These are phyloP conservation scores for Hypoxylon sp. DNA, from an alignment of 2,329 filamentous ascomycete species.

Conservation along the genomic window DNA sequence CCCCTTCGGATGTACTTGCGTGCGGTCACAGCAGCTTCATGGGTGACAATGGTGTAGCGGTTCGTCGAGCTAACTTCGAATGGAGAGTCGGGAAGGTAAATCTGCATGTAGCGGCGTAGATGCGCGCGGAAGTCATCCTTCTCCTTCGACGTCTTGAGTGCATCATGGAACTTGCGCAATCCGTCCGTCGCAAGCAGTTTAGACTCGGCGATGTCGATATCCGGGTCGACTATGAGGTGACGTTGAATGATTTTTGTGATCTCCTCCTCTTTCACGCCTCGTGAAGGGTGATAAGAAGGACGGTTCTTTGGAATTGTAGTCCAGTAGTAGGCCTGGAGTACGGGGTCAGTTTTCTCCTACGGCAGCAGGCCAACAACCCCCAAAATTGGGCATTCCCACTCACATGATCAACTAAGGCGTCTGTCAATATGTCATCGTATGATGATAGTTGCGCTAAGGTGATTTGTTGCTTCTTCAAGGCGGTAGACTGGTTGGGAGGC, in stretches of 20 bases:
- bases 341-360: conserved; percentile 44
- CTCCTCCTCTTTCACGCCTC: conserved; percentile 79
- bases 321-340: conserved; percentile 89
- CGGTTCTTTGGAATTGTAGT: conserved; percentile 95
- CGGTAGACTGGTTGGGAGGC: conserved; percentile 56
- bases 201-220: conserved; percentile 78
- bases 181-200: conserved; percentile 80
- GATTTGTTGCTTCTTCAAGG: conserved; percentile 76
- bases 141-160: conserved; percentile 81
- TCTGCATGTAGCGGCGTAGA: conserved; percentile 89
- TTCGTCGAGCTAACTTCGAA: conserved; percentile 95
- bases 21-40: conserved; percentile 90
- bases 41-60: conserved; percentile 90
- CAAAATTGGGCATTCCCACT: conserved; percentile 56
- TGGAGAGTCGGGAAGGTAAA: conserved; percentile 93
- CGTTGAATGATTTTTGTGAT: conserved; percentile 73
- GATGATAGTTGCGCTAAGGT: conserved; percentile 89
- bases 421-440: conserved; percentile 96
- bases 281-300: conserved; percentile 85
- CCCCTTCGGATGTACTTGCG: conserved; percentile 83
- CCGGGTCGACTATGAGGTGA: conserved; percentile 80
- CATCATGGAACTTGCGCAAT: conserved; percentile 77
- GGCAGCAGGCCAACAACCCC: conserved; percentile 9
- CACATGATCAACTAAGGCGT: conserved; percentile 95
- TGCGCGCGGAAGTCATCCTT: conserved; percentile 89